A percentile compares a stretch with the other conserved stretches of the same genome.
These are phyloP conservation scores for Cercospora canescens DNA, from an alignment of 2,329 filamentous ascomycete species.

Conservation along the genomic window DNA sequence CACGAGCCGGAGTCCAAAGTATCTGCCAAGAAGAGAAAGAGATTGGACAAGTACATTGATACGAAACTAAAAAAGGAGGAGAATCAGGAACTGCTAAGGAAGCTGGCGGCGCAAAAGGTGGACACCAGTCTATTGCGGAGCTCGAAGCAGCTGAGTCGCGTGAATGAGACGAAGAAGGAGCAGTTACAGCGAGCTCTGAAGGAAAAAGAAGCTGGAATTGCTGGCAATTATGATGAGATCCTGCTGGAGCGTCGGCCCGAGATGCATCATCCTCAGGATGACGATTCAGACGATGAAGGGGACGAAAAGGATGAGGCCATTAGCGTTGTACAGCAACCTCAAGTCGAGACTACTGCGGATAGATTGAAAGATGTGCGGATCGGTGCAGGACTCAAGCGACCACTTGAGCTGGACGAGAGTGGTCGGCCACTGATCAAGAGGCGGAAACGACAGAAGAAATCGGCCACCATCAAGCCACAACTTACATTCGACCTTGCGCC, in stretches of 20 bases:
- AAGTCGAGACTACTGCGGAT: neutral
- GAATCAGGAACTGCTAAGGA: constrained; percentile 78
- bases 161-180: constrained; percentile 70
- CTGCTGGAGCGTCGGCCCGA: constrained; percentile 50
- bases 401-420: constrained; percentile 75
- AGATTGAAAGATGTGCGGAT: constrained; percentile 31
- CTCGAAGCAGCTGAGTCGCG: constrained; percentile 72
- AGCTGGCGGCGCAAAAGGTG: constrained; percentile 74
- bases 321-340: neutral
- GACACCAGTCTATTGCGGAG: constrained; percentile 82
- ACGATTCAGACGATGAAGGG: constrained; percentile 22
- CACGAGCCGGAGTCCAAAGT: constrained; percentile 57
- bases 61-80: constrained; percentile 95
- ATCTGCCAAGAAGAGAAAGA: constrained; percentile 65
- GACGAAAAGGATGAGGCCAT: neutral
- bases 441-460: constrained; percentile 58
- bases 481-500: neutral
- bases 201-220: constrained; percentile 64
- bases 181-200: constrained; percentile 62
- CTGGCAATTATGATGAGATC: constrained; percentile 52
- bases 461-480: constrained; percentile 37
- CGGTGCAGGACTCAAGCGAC: constrained; percentile 83
- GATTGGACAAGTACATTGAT: constrained; percentile 73
- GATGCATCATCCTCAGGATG: neutral
- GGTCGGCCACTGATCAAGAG: constrained; percentile 82